Evolutionary conservation across 176 grass and related monocot species (phyloP).

Genomic region (Neostapfia colusana): DNA sequence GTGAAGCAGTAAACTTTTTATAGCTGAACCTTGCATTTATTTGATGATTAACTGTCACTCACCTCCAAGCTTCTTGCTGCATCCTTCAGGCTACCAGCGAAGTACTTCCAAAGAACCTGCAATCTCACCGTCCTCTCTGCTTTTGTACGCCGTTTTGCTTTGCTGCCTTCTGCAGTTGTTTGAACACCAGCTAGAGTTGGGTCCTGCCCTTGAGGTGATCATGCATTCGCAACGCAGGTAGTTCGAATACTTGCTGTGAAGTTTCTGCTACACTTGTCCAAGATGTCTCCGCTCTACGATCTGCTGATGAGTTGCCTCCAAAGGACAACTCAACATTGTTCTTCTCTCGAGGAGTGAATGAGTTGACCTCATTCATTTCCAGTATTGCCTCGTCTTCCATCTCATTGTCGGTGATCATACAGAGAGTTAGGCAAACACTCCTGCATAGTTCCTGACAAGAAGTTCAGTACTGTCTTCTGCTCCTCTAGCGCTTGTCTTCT

Average conservation of each 20-base stretch:
- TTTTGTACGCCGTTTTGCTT: slow-evolving; percentile 70
- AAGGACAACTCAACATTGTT: slow-evolving; percentile 52
- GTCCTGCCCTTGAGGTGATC: slow-evolving; percentile 37
- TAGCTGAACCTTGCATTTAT: slow-evolving; percentile 33
- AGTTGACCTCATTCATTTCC: slow-evolving; percentile 62
- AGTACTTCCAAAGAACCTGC: slow-evolving; percentile 76
- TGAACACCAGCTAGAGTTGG: slow-evolving; percentile 35
- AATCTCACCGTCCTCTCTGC: slow-evolving; percentile 83
- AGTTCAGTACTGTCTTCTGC: slow-evolving; percentile 80
- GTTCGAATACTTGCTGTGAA: slow-evolving; percentile 50
- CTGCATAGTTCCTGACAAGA: slow-evolving; percentile 69
- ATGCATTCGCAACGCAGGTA: slow-evolving; percentile 40
- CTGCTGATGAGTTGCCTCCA: slow-evolving; percentile 33
- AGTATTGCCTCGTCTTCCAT: slow-evolving; percentile 55
- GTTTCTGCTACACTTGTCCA: slow-evolving; percentile 44
- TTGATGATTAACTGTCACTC: slow-evolving; percentile 33
- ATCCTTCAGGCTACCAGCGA: slow-evolving; percentile 95
- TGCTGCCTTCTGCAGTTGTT: slow-evolving; percentile 42
- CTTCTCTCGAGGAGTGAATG: slow-evolving; percentile 41
- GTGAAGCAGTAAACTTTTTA: slow-evolving; percentile 24
- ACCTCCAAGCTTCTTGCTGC: slow-evolving; percentile 95
- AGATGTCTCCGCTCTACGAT: slow-evolving; percentile 34
- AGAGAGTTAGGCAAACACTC: slow-evolving; percentile 71
- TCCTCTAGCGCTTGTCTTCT: slow-evolving; percentile 61
- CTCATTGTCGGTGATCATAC: slow-evolving; percentile 71